These are phyloP conservation scores for Ormosia semicastrata DNA, from an alignment of 306 rosid species.

Conservation along the genomic window DNA sequence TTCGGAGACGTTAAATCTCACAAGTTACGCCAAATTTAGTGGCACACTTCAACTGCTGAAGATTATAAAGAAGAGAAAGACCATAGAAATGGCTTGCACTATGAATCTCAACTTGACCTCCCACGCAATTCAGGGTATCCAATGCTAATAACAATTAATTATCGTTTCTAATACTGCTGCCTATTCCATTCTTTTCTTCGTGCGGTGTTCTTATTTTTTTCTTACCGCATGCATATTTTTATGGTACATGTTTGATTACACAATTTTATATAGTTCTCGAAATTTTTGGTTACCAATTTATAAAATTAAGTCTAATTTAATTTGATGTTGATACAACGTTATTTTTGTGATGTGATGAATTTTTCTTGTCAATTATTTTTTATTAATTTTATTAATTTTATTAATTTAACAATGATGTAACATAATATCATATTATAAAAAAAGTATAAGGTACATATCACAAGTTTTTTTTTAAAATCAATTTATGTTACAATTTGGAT, in stretches of 20 bases:
- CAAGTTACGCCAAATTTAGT: slow-evolving; percentile 31
- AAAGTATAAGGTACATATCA: no score
- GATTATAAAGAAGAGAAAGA: slow-evolving; percentile 37
- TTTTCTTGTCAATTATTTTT: background rate
- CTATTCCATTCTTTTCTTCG: background rate
- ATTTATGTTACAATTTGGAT: no score
- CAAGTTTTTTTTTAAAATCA: no score
- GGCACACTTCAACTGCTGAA: slow-evolving; percentile 49
- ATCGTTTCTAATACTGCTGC: background rate
- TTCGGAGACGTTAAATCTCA: slow-evolving; percentile 49
- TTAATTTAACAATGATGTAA: no score
- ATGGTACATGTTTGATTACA: background rate
- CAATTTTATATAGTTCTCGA: background rate
- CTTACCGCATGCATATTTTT: background rate
- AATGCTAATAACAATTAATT: slow-evolving; percentile 15
- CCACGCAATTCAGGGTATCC: slow-evolving; percentile 32
- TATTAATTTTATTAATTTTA: no score
- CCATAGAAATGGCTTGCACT: slow-evolving; percentile 42
- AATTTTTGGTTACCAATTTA: background rate
- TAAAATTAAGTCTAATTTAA: background rate
- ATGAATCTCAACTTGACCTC: slow-evolving; percentile 48
- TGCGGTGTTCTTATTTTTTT: background rate
- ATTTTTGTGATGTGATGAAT: background rate
- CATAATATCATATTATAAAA: no score
- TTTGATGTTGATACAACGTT: background rate